A percentile compares a stretch with the other conserved stretches of the same genome.
Evolutionary conservation across 108 stramenopile genomes (phyloP).

Genomic region (Schizochytrium sp.): DNA sequence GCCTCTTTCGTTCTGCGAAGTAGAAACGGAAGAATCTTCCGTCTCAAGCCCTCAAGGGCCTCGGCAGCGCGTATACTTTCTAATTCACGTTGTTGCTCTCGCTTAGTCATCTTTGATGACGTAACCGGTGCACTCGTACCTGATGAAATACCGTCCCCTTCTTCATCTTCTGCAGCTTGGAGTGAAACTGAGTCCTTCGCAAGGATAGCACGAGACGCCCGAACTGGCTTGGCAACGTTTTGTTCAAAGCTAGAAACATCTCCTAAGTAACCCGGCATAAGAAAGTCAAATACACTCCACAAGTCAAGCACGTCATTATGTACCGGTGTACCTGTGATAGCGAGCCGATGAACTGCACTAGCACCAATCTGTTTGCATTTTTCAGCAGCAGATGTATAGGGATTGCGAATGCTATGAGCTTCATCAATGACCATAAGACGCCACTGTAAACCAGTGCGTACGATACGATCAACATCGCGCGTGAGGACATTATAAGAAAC

Average conservation of each 20-base stretch:
- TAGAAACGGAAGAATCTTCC: constrained; percentile 90
- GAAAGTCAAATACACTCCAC: constrained; percentile 85
- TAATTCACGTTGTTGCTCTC: constrained; percentile 19
- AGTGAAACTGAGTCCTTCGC: not conserved
- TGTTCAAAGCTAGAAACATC: constrained; percentile 72
- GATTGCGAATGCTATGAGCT: constrained; percentile 42
- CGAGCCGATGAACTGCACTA: not conserved
- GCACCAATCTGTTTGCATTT: not conserved
- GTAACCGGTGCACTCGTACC: too few species aligned
- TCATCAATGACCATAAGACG: constrained; percentile 31
- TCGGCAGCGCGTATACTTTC: not conserved
- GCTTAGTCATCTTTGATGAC: not conserved
- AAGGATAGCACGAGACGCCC: not conserved
- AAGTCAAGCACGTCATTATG: constrained; percentile 87
- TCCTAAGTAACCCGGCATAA: constrained; percentile 72
- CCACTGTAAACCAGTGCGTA: not conserved
- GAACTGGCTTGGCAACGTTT: constrained; percentile 59
- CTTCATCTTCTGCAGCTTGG: constrained; percentile 76
- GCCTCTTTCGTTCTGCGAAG: constrained; percentile 88
- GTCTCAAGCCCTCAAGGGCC: constrained; percentile 71
- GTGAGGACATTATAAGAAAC: constrained; percentile 4
- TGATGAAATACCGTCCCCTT: not conserved
- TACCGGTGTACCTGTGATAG: constrained; percentile 75
- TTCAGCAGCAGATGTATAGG: constrained; percentile 13
- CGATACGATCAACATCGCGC: not conserved